A percentile compares a stretch with the other conserved stretches of the same genome.
These are phyloP conservation scores for Trichophyton simii DNA, from an alignment of 2,329 filamentous ascomycete species.

Conservation along the genomic window DNA sequence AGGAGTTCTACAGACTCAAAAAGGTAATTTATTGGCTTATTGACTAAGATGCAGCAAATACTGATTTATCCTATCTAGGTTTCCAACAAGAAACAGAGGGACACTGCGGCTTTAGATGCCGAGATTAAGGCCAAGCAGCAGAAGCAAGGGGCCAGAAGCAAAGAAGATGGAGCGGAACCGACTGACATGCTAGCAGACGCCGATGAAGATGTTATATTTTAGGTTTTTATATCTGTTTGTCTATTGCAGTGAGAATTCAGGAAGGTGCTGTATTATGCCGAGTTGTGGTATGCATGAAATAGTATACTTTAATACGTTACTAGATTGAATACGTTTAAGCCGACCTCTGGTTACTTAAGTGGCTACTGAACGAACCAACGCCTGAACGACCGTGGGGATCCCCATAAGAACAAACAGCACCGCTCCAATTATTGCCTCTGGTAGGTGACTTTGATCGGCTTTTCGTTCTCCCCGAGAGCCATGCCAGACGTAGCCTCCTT, in stretches of 20 bases:
- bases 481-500: constrained; percentile 89
- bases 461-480: constrained; percentile 59
- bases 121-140: constrained; percentile 64
- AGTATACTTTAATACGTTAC: background rate
- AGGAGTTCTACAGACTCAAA: constrained; percentile 95
- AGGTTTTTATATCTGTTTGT: background rate
- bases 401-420: background rate
- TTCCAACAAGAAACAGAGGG: constrained; percentile 69
- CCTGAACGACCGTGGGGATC: constrained; percentile 11
- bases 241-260: background rate
- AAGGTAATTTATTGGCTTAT: constrained; percentile 41
- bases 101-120: constrained; percentile 57
- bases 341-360: background rate
- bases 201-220: constrained; percentile 74
- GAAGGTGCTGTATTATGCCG: background rate
- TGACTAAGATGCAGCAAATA: background rate
- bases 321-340: background rate
- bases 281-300: background rate
- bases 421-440: constrained; percentile 58
- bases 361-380: constrained; percentile 4
- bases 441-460: constrained; percentile 88
- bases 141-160: constrained; percentile 16
- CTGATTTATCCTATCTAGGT: constrained; percentile 33
- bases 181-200: constrained; percentile 56
- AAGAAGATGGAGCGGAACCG: constrained; percentile 6